These are phyloP conservation scores for Talaromyces islandicus DNA, from an alignment of 2,329 filamentous ascomycete species.

Conservation along the genomic window DNA sequence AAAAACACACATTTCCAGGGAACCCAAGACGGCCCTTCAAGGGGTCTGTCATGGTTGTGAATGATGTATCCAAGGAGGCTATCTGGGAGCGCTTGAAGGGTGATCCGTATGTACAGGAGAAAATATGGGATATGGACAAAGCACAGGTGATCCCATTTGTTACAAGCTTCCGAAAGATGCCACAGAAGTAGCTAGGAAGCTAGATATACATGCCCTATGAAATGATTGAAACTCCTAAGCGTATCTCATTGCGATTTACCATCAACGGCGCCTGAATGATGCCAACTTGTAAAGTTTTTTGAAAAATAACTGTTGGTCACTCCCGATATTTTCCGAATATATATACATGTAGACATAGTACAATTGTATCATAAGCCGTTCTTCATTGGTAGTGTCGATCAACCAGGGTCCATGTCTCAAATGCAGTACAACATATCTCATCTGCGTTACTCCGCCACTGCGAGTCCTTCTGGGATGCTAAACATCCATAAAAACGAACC, in stretches of 20 bases:
- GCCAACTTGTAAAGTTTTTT: no score
- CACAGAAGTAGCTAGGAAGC: no score
- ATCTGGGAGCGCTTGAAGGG: background rate
- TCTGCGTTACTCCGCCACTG: background rate
- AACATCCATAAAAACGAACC: background rate
- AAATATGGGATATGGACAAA: background rate
- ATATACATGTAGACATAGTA: background rate
- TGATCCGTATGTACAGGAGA: background rate
- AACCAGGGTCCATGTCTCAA: background rate
- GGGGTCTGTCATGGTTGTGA: background rate
- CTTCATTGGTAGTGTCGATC: background rate
- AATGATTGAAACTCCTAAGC: no score
- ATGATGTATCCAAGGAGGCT: background rate
- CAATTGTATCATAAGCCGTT: background rate
- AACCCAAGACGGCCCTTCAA: background rate
- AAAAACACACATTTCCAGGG: background rate
- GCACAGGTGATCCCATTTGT: background rate
- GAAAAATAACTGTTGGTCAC: background rate
- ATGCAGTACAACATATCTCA: background rate
- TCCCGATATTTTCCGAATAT: background rate
- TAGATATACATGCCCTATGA: no score
- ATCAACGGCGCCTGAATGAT: no score
- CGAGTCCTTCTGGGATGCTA: background rate
- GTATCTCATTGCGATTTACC: no score
- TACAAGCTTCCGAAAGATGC: background rate